Conservation (phyloP, 345 rosid species). For the Psidium guajava region DNA sequence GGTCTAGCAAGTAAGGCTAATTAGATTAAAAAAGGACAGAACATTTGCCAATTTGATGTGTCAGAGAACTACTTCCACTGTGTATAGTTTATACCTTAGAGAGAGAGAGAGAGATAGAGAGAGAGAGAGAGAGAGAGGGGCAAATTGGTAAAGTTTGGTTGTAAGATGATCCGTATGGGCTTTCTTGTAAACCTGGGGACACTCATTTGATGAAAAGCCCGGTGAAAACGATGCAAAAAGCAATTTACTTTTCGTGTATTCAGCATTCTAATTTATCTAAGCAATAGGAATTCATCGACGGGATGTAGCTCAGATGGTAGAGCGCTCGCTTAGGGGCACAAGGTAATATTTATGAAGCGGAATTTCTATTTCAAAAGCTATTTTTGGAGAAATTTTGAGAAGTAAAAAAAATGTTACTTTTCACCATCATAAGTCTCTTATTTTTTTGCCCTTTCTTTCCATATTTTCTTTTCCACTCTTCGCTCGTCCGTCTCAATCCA, state of each 20-base stretch:
- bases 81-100: neutral
- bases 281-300: neutral
- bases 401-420: no score
- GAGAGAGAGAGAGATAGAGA: neutral
- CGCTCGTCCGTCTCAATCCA: no score
- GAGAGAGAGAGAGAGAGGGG: no score
- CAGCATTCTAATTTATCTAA: no score
- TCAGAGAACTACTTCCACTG: neutral
- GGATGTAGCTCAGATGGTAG: constrained; percentile 78
- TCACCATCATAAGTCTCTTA: no score
- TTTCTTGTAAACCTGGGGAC: neutral
- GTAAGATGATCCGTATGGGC: neutral
- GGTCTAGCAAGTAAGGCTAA: neutral
- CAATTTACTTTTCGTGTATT: neutral
- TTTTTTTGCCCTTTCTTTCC: no score
- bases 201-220: neutral
- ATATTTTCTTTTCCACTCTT: no score
- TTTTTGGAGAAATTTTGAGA: no score
- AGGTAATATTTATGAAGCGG: no score
- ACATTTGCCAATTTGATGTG: neutral
- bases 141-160: neutral
- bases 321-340: constrained; percentile 66
- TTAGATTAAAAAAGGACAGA: neutral
- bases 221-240: neutral
- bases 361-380: no score